These are phyloP conservation scores for Nakaseomyces kungkrabaensis DNA, from an alignment of 1,139 yeast species.

Conservation along the genomic window DNA sequence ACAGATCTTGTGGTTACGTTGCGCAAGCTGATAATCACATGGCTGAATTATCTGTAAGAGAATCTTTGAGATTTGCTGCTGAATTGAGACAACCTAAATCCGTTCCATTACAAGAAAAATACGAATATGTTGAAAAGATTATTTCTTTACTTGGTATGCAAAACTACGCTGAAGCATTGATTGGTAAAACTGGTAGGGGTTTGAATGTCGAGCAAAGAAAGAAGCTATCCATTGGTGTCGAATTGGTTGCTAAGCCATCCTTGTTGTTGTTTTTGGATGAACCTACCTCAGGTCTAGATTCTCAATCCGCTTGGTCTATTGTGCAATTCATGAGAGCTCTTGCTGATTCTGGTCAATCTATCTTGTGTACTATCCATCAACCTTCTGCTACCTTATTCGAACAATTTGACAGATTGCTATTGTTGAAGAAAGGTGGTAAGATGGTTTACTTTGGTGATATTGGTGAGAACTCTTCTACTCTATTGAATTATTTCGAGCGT, in stretches of 20 bases:
- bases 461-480: conserved; percentile 42
- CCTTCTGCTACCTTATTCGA: conserved; percentile 49
- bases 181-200: conserved; percentile 49
- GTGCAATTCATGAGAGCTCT: conserved; percentile 41
- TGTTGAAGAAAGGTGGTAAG: conserved; percentile 47
- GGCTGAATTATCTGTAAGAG: conserved; percentile 49
- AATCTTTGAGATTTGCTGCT: conserved; percentile 52
- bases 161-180: conserved; percentile 52
- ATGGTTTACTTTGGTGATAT: conserved; percentile 63
- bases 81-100: conserved; percentile 45
- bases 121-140: conserved; percentile 51
- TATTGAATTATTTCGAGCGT: conserved; percentile 48
- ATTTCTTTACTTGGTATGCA: conserved; percentile 49
- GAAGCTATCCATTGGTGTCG: conserved; percentile 57
- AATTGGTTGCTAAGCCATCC: conserved; percentile 47
- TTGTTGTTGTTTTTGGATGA: conserved; percentile 45
- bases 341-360: conserved; percentile 48
- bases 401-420: conserved; percentile 41
- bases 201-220: conserved; percentile 59
- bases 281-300: conserved; percentile 52
- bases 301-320: conserved; percentile 51
- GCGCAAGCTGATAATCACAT: conserved; percentile 59
- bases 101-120: conserved; percentile 40
- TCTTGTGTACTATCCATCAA: conserved; percentile 49
- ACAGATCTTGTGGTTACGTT: conserved; percentile 55